phyloP scores from a whole-genome alignment of 108 stramenopile genomes.

The Fragilariopsis cylindrus region DNA sequence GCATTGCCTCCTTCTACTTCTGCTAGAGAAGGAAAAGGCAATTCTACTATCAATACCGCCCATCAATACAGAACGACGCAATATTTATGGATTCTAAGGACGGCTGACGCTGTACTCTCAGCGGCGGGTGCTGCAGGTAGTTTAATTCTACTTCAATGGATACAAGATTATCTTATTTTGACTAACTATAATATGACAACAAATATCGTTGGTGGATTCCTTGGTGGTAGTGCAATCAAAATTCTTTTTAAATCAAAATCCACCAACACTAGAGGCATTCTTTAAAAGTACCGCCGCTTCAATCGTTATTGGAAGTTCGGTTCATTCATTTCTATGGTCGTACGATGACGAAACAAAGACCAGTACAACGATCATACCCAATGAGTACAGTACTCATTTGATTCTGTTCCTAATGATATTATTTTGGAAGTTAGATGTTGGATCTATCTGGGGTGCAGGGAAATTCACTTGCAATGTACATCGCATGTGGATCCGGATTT shows the following conservation, averaged over 20 bases:
- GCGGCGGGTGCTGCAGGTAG: conserved; percentile 17
- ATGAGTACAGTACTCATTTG: background rate
- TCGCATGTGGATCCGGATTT: background rate
- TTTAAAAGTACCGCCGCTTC: background rate
- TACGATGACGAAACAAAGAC: background rate
- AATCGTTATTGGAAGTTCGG: background rate
- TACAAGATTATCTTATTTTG: conserved; percentile 2
- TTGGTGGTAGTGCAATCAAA: conserved; percentile 8
- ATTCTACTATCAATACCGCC: too few species aligned
- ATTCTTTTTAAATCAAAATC: conserved; percentile 14
- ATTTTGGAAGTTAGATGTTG: background rate
- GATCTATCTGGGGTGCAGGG: background rate
- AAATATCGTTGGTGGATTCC: background rate
- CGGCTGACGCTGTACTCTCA: conserved; percentile 11
- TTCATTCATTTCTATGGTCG: background rate
- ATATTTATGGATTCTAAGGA: background rate
- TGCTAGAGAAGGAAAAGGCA: too few species aligned
- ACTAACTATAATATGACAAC: background rate
- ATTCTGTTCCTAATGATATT: background rate
- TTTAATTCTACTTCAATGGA: conserved; percentile 8
- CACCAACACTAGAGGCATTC: conserved; percentile 1
- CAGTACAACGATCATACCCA: background rate
- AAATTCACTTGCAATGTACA: background rate
- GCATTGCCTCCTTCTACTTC: too few species aligned
- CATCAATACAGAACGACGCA: too few species aligned